These are phyloP conservation scores for Podaxis sp. DNA, from an alignment of 768 basidiomycete species.

Conservation along the genomic window DNA sequence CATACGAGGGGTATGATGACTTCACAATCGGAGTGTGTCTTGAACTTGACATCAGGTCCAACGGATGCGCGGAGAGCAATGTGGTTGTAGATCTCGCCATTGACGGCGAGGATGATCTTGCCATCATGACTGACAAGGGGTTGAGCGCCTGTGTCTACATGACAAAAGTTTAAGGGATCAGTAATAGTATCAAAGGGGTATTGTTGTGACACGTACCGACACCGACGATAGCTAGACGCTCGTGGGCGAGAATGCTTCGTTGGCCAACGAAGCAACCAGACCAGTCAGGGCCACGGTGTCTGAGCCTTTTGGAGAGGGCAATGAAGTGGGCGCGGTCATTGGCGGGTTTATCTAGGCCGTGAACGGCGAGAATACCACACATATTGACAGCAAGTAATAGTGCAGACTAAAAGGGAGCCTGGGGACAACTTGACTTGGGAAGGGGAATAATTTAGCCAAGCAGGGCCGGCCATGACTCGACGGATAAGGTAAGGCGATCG, in stretches of 20 bases:
- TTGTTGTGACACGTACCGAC: slow-evolving; percentile 60
- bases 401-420: background rate
- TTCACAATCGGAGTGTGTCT: slow-evolving; percentile 98
- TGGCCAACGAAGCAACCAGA: slow-evolving; percentile 90
- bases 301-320: slow-evolving; percentile 81
- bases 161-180: slow-evolving; percentile 2
- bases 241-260: slow-evolving; percentile 83
- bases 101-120: slow-evolving; percentile 82
- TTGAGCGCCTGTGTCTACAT: slow-evolving; percentile 90
- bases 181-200: background rate
- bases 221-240: slow-evolving; percentile 95
- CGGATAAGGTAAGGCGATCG: slow-evolving; percentile 11
- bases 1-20: slow-evolving; percentile 87
- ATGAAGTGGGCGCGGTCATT: slow-evolving; percentile 70
- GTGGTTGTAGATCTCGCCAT: slow-evolving; percentile 99
- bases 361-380: slow-evolving; percentile 91
- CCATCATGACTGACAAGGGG: slow-evolving; percentile 86
- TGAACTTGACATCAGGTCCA: slow-evolving; percentile 71
- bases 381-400: slow-evolving; percentile 36
- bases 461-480: slow-evolving; percentile 11
- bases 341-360: slow-evolving; percentile 70
- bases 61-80: slow-evolving; percentile 68
- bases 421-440: background rate
- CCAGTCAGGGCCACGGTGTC: slow-evolving; percentile 98
- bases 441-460: slow-evolving; percentile 15